Conservation (phyloP, 345 rosid species). For the Melastoma malabathricum region DNA sequence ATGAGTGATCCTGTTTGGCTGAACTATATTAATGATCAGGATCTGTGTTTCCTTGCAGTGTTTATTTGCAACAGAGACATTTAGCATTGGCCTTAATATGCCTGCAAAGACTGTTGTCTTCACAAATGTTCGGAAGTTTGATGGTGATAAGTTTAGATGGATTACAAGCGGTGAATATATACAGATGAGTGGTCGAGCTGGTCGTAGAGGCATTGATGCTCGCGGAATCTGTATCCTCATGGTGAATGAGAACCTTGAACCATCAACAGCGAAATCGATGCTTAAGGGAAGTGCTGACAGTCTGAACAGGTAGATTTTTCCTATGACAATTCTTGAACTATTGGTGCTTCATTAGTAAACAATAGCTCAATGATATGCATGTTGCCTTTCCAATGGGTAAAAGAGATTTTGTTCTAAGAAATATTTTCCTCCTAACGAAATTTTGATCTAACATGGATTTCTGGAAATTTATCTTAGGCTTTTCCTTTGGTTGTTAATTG, state of each 20-base stretch:
- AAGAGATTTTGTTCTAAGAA: no score
- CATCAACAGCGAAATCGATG: constrained; percentile 85
- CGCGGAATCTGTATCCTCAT: constrained; percentile 92
- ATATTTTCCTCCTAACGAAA: no score
- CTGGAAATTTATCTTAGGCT: no score
- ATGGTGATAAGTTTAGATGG: constrained; percentile 98
- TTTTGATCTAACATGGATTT: no score
- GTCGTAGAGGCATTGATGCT: constrained; percentile 97
- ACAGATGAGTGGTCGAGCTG: constrained; percentile 99
- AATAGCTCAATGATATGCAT: no score
- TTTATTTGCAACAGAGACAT: constrained; percentile 98
- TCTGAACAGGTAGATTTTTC: constrained; percentile 67
- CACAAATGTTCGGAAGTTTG: constrained; percentile 96
- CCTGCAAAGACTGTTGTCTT: constrained; percentile 98
- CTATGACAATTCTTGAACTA: no score
- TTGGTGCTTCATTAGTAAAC: no score
- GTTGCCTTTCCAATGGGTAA: no score
- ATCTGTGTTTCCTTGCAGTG: constrained; percentile 37
- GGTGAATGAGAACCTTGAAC: constrained; percentile 96
- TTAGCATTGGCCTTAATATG: constrained; percentile 98
- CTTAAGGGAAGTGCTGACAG: constrained; percentile 93
- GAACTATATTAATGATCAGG: constrained; percentile 11
- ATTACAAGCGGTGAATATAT: constrained; percentile 94
- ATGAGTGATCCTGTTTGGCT: constrained; percentile 1
- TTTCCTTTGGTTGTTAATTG: no score